phyloP scores from a whole-genome alignment of 176 grass and related monocot genomes.

The Poa annua region DNA sequence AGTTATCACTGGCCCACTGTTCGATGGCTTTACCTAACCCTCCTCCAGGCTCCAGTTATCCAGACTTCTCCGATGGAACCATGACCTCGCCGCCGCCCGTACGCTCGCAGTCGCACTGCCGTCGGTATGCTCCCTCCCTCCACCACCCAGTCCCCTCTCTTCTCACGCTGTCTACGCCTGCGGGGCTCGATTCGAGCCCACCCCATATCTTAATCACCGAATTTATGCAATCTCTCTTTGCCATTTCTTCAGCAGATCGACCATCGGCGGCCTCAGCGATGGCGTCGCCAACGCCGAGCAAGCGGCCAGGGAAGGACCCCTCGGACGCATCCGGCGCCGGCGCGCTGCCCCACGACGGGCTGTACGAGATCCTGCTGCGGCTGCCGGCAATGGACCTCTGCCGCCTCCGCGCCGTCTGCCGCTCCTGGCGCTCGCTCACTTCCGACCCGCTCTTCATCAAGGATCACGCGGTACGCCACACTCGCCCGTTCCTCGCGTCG shows the following conservation, averaged over 20 bases:
- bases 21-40: not conserved
- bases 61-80: not conserved
- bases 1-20: not conserved
- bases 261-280: not conserved
- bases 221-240: not conserved
- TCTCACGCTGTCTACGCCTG: not conserved
- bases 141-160: not conserved
- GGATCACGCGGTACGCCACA: conserved; percentile 18
- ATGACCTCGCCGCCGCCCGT: conserved; percentile 9
- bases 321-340: not conserved
- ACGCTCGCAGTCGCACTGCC: not conserved
- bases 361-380: conserved; percentile 34
- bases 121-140: not conserved
- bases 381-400: conserved; percentile 36
- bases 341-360: conserved; percentile 13
- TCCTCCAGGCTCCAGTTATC: not conserved
- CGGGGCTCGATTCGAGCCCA: not conserved
- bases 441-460: not conserved
- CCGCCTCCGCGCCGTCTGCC: conserved; percentile 35
- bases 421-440: conserved; percentile 26
- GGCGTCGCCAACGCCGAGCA: conserved; percentile 12
- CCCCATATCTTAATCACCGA: too few species aligned
- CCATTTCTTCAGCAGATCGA: conserved; percentile 9
- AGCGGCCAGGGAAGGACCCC: not conserved
- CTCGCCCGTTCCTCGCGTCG: conserved; percentile 9